phyloP scores from a whole-genome alignment of 768 basidiomycete genomes.

The Leccinum broughii region DNA sequence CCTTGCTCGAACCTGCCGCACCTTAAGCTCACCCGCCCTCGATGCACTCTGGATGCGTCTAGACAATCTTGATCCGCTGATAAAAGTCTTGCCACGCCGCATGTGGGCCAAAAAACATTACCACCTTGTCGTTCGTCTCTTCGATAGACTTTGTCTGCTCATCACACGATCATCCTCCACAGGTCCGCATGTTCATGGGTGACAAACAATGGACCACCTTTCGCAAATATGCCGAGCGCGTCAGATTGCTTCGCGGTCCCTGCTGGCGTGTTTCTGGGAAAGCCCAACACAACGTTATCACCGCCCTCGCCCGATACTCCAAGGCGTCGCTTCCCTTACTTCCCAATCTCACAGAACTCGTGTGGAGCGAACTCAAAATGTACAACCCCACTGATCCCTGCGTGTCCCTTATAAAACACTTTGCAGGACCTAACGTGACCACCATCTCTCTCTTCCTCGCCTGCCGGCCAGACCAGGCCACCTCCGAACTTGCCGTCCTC shows the following conservation, averaged over 20 bases:
- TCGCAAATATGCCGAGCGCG: constrained; percentile 25
- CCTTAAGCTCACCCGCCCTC: constrained; percentile 23
- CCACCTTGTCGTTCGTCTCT: constrained; percentile 21
- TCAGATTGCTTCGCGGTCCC: constrained; percentile 24
- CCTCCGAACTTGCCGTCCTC: constrained; percentile 24
- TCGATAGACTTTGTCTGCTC: not conserved
- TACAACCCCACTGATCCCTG: constrained; percentile 22
- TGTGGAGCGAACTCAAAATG: constrained; percentile 29
- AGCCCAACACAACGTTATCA: constrained; percentile 20
- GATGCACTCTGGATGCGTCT: constrained; percentile 32
- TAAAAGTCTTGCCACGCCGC: constrained; percentile 24
- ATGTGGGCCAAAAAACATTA: constrained; percentile 28
- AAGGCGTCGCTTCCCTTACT: constrained; percentile 23
- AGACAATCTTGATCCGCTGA: constrained; percentile 30
- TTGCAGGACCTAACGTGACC: constrained; percentile 23
- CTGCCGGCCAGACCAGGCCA: constrained; percentile 26
- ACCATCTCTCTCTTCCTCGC: constrained; percentile 23
- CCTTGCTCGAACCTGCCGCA: constrained; percentile 29
- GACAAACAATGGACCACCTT: constrained; percentile 30
- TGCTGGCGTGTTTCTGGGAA: constrained; percentile 19
- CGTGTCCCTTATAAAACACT: constrained; percentile 27
- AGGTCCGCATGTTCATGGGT: constrained; percentile 28
- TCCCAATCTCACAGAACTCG: constrained; percentile 25
- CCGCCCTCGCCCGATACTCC: constrained; percentile 14
- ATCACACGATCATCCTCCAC: not conserved